Evolutionary conservation across 495 filamentous ascomycete genomes (phyloP).

Genomic region (Hypomontagnella submonticulosa): DNA sequence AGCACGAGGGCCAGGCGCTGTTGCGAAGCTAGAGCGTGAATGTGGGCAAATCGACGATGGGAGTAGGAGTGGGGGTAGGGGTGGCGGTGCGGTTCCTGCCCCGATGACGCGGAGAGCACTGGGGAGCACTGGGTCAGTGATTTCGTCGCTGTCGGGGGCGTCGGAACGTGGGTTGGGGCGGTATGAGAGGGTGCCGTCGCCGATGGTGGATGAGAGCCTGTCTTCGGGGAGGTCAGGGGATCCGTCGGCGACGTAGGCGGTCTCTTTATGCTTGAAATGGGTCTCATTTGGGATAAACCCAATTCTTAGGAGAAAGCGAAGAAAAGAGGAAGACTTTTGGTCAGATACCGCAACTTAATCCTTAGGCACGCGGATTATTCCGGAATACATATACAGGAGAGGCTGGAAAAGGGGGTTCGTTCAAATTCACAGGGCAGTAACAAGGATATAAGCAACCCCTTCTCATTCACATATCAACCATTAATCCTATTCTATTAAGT

Average conservation of each 20-base stretch:
- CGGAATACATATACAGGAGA: no score
- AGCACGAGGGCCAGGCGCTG: neutral
- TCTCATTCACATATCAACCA: no score
- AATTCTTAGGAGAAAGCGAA: no score
- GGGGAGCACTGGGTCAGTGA: constrained; percentile 7
- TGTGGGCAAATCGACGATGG: neutral
- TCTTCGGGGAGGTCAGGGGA: constrained; percentile 12
- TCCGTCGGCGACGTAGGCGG: neutral
- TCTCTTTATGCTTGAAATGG: no score
- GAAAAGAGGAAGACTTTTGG: no score
- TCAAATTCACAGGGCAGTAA: no score
- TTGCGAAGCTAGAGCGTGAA: constrained; percentile 10
- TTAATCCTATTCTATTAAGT: no score
- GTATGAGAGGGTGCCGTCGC: constrained; percentile 30
- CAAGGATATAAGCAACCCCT: no score
- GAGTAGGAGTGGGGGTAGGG: neutral
- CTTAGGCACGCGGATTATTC: no score
- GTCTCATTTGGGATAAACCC: neutral
- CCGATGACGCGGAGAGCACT: neutral
- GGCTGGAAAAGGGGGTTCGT: no score
- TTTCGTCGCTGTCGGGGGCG: constrained; percentile 33
- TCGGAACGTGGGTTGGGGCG: constrained; percentile 13
- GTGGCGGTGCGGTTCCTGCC: neutral
- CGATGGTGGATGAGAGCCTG: constrained; percentile 21
- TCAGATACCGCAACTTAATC: no score